Percentiles rank a stretch among this genome's conserved stretches.
phyloP scores from a whole-genome alignment of 2,329 filamentous ascomycete species.

The Penicillium sp. region DNA sequence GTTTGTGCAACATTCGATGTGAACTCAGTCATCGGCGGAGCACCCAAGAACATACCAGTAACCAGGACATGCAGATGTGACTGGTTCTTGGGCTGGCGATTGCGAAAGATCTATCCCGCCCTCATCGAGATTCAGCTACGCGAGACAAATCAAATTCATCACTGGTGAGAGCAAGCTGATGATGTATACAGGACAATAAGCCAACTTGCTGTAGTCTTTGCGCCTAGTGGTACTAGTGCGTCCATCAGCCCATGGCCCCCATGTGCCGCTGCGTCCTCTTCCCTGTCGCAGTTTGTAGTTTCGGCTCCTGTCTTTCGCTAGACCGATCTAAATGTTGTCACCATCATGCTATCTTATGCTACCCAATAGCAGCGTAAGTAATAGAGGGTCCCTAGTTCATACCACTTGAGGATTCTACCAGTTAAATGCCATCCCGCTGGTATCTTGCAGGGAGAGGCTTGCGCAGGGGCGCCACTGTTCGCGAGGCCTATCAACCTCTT shows the following conservation, averaged over 20 bases:
- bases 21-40: slow-evolving; percentile 17
- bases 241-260: slow-evolving; percentile 8
- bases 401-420: not conserved
- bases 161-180: slow-evolving; percentile 12
- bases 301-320: slow-evolving; percentile 1
- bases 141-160: slow-evolving; percentile 3
- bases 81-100: slow-evolving; percentile 19
- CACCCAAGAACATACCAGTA: slow-evolving; percentile 1
- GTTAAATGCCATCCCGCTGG: not conserved
- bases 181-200: slow-evolving; percentile 15
- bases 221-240: slow-evolving; percentile 8
- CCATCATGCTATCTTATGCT: slow-evolving; percentile 1
- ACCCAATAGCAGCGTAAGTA: not conserved
- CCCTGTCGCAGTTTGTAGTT: not conserved
- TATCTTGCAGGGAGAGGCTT: slow-evolving; percentile 9
- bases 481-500: slow-evolving; percentile 4
- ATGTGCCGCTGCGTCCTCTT: not conserved
- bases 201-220: not conserved
- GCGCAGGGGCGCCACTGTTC: slow-evolving; percentile 15
- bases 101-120: slow-evolving; percentile 21
- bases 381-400: not conserved
- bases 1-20: slow-evolving; percentile 23
- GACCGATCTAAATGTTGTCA: not conserved
- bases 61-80: slow-evolving; percentile 21
- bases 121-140: not conserved